A percentile compares a stretch with the other conserved stretches of the same genome.
These are phyloP conservation scores for Lactifluus hygrophoroides DNA, from an alignment of 768 basidiomycete species.

Conservation along the genomic window DNA sequence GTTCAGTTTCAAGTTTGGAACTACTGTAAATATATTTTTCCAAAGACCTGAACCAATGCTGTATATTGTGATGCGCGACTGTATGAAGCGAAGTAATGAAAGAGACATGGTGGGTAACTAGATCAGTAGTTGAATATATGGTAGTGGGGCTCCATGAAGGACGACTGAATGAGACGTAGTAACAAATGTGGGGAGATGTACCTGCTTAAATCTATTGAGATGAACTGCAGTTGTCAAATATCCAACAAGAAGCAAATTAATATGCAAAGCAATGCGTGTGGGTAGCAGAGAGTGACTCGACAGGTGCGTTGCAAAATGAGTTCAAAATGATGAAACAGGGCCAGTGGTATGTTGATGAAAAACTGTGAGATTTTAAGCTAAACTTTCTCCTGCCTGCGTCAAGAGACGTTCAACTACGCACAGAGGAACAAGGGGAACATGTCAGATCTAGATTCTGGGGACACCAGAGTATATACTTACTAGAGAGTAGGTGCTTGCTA, in stretches of 20 bases:
- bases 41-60: conserved; percentile 7
- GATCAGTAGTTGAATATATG: conserved; percentile 13
- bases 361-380: conserved; percentile 1
- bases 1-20: neutral
- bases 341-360: neutral
- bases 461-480: conserved; percentile 36
- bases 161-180: neutral
- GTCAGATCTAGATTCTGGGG: neutral
- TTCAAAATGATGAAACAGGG: conserved; percentile 8
- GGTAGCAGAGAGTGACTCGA: conserved; percentile 11
- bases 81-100: conserved; percentile 11
- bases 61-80: conserved; percentile 15
- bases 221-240: conserved; percentile 8
- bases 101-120: conserved; percentile 3
- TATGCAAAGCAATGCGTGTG: conserved; percentile 13
- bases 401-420: conserved; percentile 59
- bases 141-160: conserved; percentile 9
- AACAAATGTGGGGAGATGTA: conserved; percentile 8
- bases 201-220: conserved; percentile 3
- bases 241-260: conserved; percentile 15
- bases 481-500: conserved; percentile 74
- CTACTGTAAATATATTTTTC: no score
- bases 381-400: conserved; percentile 15
- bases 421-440: neutral
- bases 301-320: conserved; percentile 9